Percentiles rank a stretch among this genome's conserved stretches.
These are phyloP conservation scores for Lasiodiplodia hormozganensis DNA, from an alignment of 2,329 filamentous ascomycete genomes.

Conservation along the genomic window DNA sequence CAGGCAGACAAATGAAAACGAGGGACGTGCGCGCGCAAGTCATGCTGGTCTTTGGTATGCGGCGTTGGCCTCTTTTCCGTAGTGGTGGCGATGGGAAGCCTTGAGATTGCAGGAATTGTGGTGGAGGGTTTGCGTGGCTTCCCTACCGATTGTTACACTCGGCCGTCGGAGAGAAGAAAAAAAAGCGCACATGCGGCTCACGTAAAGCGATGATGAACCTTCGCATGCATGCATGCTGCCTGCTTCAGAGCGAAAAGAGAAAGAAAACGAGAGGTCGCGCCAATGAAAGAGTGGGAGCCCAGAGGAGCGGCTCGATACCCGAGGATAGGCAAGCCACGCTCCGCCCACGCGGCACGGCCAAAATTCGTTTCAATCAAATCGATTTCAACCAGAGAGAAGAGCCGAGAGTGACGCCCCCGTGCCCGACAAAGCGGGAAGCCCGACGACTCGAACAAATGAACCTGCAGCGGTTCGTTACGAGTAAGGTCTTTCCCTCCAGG, in stretches of 20 bases:
- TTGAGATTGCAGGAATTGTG: neutral
- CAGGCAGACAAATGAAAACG: neutral
- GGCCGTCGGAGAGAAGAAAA: too few species aligned
- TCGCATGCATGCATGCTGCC: too few species aligned
- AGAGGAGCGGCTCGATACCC: constrained; percentile 23
- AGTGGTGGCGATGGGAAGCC: neutral
- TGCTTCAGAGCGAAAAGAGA: neutral
- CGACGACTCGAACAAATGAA: neutral
- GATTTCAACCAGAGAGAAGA: neutral
- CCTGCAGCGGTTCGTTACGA: constrained; percentile 23
- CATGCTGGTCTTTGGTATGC: neutral
- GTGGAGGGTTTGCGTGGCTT: neutral
- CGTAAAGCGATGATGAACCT: neutral
- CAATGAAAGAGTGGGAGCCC: neutral
- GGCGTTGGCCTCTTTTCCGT: neutral
- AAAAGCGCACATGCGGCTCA: neutral
- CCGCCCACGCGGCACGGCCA: neutral
- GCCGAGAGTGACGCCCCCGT: neutral
- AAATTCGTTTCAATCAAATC: neutral
- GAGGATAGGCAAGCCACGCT: neutral
- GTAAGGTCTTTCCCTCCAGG: neutral
- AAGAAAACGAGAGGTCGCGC: too few species aligned
- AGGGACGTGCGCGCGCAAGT: neutral
- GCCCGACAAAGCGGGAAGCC: neutral
- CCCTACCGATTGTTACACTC: neutral